These are phyloP conservation scores for Pichia sp. DNA, from an alignment of 1,139 yeast genomes.

Conservation along the genomic window DNA sequence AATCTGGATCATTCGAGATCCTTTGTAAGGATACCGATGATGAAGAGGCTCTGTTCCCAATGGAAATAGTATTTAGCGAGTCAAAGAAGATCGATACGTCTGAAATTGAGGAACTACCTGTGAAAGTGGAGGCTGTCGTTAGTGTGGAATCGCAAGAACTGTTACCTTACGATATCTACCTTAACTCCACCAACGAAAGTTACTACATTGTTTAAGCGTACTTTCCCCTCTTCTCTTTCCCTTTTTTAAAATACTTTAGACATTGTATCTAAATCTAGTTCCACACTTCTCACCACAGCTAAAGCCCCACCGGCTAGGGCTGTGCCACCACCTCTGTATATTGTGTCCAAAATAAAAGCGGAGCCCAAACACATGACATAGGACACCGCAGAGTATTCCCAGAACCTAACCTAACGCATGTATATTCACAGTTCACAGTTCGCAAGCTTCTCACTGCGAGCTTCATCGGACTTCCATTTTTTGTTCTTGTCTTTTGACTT, in stretches of 20 bases:
- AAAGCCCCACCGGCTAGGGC: too few species aligned
- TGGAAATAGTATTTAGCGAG: constrained; percentile 51
- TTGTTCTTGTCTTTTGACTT: background rate
- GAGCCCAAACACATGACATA: too few species aligned
- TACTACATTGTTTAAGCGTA: constrained; percentile 50
- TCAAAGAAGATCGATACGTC: constrained; percentile 23
- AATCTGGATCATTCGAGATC: constrained; percentile 76
- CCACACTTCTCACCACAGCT: too few species aligned
- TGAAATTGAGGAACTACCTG: constrained; percentile 16
- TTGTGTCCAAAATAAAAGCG: too few species aligned
- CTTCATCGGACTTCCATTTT: background rate
- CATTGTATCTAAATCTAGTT: too few species aligned
- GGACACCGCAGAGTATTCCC: too few species aligned
- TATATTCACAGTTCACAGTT: too few species aligned
- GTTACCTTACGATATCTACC: constrained; percentile 67
- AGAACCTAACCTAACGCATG: too few species aligned
- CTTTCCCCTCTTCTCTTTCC: background rate
- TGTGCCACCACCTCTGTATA: too few species aligned
- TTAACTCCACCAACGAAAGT: constrained; percentile 55
- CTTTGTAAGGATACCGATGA: constrained; percentile 56
- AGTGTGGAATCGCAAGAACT: constrained; percentile 31
- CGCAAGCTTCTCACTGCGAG: too few species aligned
- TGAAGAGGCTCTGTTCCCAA: constrained; percentile 88
- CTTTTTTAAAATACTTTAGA: too few species aligned
- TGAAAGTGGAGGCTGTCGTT: constrained; percentile 20